Percentiles rank a stretch among this genome's conserved stretches.
phyloP scores from a whole-genome alignment of 148 eudicot genomes.

The Polygonum maritimum region DNA sequence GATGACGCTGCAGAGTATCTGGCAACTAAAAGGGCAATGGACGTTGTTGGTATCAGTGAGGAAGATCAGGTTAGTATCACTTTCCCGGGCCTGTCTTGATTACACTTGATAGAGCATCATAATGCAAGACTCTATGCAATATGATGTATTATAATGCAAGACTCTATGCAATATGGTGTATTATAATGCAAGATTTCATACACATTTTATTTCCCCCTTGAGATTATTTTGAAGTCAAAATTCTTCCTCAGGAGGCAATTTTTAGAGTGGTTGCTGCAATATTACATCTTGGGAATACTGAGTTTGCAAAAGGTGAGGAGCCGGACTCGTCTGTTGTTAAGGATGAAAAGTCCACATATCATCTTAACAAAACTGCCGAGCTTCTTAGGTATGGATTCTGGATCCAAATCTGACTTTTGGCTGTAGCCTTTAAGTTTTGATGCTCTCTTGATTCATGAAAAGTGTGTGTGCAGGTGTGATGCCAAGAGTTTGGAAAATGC shows the following conservation, averaged over 20 bases:
- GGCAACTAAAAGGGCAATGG: conserved; percentile 96
- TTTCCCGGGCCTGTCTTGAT: not conserved
- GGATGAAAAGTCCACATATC: conserved; percentile 83
- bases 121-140: too few relatives aligned
- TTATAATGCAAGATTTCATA: too few relatives aligned
- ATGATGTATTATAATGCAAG: too few relatives aligned
- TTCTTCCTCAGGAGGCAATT: conserved; percentile 75
- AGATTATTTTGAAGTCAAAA: conserved; percentile 8
- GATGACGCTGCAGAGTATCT: conserved; percentile 84
- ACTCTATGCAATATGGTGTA: too few relatives aligned
- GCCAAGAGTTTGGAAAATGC: conserved; percentile 90
- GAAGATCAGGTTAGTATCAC: conserved; percentile 69
- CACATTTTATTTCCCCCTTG: not conserved
- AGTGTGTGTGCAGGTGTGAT: conserved; percentile 54
- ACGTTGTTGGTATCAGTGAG: conserved; percentile 82
- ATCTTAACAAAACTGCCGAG: conserved; percentile 74
- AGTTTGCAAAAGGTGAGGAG: conserved; percentile 85
- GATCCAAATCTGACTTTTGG: not conserved
- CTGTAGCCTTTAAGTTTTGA: not conserved
- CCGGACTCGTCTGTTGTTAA: conserved; percentile 85
- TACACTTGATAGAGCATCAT: too few relatives aligned
- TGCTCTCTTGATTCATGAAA: not conserved
- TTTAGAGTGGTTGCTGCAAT: conserved; percentile 88
- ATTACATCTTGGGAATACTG: conserved; percentile 91
- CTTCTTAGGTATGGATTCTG: conserved; percentile 51